Evolutionary conservation across 2,329 filamentous ascomycete species (phyloP).

Genomic region (Knufia petricola): DNA sequence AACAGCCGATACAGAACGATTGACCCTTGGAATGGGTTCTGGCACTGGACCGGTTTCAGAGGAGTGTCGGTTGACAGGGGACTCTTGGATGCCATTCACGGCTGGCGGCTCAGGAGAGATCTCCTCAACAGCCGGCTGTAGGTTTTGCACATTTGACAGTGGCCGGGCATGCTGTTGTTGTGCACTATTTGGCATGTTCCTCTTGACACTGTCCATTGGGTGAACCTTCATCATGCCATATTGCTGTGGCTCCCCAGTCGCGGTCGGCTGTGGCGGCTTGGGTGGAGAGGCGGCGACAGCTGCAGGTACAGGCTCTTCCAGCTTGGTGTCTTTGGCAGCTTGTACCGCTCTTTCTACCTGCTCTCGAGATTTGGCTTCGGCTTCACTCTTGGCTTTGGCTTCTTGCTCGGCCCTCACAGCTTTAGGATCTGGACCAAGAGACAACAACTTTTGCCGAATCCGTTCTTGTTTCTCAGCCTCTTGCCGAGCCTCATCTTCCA

Average conservation of each 20-base stretch:
- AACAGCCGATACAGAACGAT: conserved; percentile 8
- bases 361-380: conserved; percentile 14
- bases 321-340: not conserved
- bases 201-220: conserved; percentile 45
- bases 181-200: conserved; percentile 26
- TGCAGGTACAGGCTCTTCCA: conserved; percentile 18
- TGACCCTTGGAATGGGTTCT: conserved; percentile 9
- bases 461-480: conserved; percentile 50
- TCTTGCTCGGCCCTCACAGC: conserved; percentile 22
- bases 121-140: conserved; percentile 7
- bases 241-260: conserved; percentile 48
- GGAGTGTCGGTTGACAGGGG: not conserved
- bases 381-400: conserved; percentile 10
- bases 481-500: conserved; percentile 47
- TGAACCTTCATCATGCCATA: conserved; percentile 56
- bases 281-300: conserved; percentile 43
- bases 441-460: conserved; percentile 47
- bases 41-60: not conserved
- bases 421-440: conserved; percentile 39
- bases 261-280: conserved; percentile 49
- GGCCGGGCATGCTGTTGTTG: conserved; percentile 30
- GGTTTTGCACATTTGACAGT: conserved; percentile 9
- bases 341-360: conserved; percentile 7
- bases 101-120: conserved; percentile 14
- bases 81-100: conserved; percentile 25